Evolutionary conservation across 495 filamentous ascomycete species (phyloP), one percentile per base, ranked within the genome.

Genomic region (Aspergillus cristatus): DNA sequence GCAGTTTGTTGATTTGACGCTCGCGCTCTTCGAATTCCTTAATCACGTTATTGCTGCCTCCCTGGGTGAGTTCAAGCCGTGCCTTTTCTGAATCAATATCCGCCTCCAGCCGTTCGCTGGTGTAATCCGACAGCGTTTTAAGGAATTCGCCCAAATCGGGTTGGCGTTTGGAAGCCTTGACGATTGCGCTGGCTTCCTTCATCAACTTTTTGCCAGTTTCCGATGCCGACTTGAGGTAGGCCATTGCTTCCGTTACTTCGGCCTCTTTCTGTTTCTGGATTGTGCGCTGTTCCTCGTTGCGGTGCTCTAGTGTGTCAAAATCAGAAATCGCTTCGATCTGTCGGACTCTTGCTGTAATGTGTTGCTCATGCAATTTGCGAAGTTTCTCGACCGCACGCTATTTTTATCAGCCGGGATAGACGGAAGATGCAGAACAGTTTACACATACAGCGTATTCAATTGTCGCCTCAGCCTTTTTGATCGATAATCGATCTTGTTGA

Each of bases 271-370:
- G 58, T 7, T 76, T 63, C 0, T 89, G 58, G 34, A 62, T 60
- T 36, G 67, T 53, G 24, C 58, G 64, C 32, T 84, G 75, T 12
- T 78, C 69, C 2, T 47, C 35, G 45, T 86, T 85, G 24, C 76
- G 80, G 12, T 60, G 59, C 47, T 71, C 71, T 6, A 94, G 62
- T 10, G 62, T 65, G 35, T 78, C 72, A 4, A 82, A 54, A 45
- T 96, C 91, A 0, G 88, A 95, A 7, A 63, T 54, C 0, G 86
- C 89, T 62, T 98, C 93, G 20, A 89, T 67, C 6, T 78, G 63
- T 32, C 74, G 67, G 30, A 95, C 56, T 39, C 84, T 71, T 2
- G 71, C 69, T 48, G 85, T 78, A 11, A 86, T 53, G 8, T 87
- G 65, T 20, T 75, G 70, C 28, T 80, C 70, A 38, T 84, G 75